Evolutionary conservation across 2,329 filamentous ascomycete genomes (phyloP), one percentile per base, ranked within the genome.

Genomic region (Paraphoma chrysanthemicola): DNA sequence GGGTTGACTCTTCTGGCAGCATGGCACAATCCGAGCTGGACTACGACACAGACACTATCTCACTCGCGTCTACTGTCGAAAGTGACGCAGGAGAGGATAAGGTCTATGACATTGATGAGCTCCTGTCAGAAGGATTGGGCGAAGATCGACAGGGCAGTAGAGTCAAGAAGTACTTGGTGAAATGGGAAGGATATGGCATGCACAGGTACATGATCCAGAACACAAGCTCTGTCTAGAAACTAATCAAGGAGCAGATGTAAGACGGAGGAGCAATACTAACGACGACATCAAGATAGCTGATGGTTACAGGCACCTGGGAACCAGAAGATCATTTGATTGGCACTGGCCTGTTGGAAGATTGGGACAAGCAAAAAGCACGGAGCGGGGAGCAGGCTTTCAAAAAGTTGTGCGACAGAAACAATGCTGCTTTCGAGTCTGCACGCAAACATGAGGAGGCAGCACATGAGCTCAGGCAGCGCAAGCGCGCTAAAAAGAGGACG

Each of bases 101-200:
- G 14, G 33, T 36, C 2, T 75, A 65, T 41, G 43, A 51, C 3
- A 62, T 66, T 5, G 64, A 75, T 16, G 52, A 57, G 10, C 68
- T 75, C 47, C 41, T 73, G 6, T 62, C 67, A 1, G 66, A 72
- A 43, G 74, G 76, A 33, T 71, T 86, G 16, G 79, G 80, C 0
- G 81, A 88, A 64, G 75, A 63, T 1, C 57, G 72, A 8, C 51
- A 68, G 4, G 71, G 17, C 17, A 16, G 9, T 2, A 71, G 10
- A 75, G 31, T 11, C 3, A 52, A 74, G 64, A 53, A 77, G 23
- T 92, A 86, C 67, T 80, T 92, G 1, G 83, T 91, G 18, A 82
- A 85, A 56, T 92, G 89, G 90, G 77, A 80, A 28, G 82, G 79
- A 1, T 93, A 88, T 66, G 78, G 81, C 1, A 59, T 87, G 29